Evolutionary conservation across 306 rosid species (phyloP).

Genomic region (Dalbergia cultrata): DNA sequence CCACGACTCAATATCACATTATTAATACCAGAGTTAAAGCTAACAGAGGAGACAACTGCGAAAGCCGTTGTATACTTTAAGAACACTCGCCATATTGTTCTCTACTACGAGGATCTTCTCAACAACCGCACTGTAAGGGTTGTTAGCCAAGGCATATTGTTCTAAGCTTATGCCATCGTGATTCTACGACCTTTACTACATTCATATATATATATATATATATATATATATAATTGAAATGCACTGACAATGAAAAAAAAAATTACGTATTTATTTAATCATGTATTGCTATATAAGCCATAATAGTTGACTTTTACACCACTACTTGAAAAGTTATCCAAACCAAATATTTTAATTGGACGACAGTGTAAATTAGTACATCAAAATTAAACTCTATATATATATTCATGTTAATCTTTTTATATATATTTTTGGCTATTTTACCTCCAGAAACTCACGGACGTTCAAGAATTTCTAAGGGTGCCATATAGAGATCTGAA

Average conservation of each 20-base stretch:
- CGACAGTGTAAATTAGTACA: too few relatives aligned
- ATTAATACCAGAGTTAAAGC: slow-evolving; percentile 56
- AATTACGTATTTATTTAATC: too few relatives aligned
- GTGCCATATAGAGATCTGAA: slow-evolving; percentile 61
- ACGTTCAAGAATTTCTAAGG: slow-evolving; percentile 69
- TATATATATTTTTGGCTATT: background rate
- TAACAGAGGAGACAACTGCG: slow-evolving; percentile 50
- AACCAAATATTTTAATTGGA: too few relatives aligned
- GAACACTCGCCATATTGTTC: slow-evolving; percentile 64
- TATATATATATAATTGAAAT: too few relatives aligned
- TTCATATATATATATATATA: background rate
- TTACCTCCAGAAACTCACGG: slow-evolving; percentile 58
- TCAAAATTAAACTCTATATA: too few relatives aligned
- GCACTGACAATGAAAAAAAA: too few relatives aligned
- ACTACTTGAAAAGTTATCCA: too few relatives aligned
- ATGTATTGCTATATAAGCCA: too few relatives aligned
- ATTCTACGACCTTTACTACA: background rate
- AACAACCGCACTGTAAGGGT: slow-evolving; percentile 64
- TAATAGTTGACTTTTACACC: too few relatives aligned
- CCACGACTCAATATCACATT: slow-evolving; percentile 57
- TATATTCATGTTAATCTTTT: background rate
- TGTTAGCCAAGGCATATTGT: slow-evolving; percentile 7
- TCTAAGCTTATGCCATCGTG: background rate
- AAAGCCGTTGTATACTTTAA: slow-evolving; percentile 62
- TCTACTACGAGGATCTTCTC: slow-evolving; percentile 72